Evolutionary conservation across 2,329 filamentous ascomycete genomes (phyloP), one percentile per base, ranked within the genome.

Genomic region (Cladophialophora immunda): DNA sequence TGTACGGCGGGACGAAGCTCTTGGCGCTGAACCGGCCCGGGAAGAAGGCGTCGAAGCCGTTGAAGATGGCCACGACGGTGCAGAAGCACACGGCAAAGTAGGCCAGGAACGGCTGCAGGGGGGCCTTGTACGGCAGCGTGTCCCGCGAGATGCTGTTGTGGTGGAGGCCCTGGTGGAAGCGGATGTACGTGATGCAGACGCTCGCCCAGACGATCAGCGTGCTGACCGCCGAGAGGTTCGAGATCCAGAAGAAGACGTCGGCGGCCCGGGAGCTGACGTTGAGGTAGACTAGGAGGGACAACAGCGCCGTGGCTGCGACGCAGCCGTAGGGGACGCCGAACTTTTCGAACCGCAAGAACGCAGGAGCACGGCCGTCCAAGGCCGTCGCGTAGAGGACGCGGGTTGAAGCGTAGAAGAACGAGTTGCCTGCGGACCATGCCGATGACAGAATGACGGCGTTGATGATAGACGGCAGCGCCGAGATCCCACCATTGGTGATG

Each of bases 321-420:
- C 78, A 77, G 25, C 85, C 79, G 67, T 87, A 90, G 0, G 89
- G 88, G 0, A 83, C 82, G 50, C 85, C 85, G 72, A 81, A 82
- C 25, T 78, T 77, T 25, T 80, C 84, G 1, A 32, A 84, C 80
- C 55, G 86, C 78, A 72, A 89, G 88, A 69, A 89, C 73, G 53
- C 81, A 2, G 66, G 66, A 11, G 79, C 78, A 54, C 79, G 74
- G 1, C 56, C 36, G 41, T 65, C 56, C 9, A 61, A 32, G 2
- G 64, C 77, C 55, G 76, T 74, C 5, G 76, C 72, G 50, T 77
- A 79, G 0, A 81, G 70, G 6, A 75, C 72, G 6, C 79, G 74
- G 11, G 75, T 76, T 1, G 74, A 74, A 1, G 72, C 73, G 54
- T 78, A 77, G 62, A 79, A 74, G 68, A 75, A 78, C 1, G 77